Base-by-base conservation (phyloP, 2,329 filamentous ascomycete genomes). In the Aspergillus melleus region DNA sequence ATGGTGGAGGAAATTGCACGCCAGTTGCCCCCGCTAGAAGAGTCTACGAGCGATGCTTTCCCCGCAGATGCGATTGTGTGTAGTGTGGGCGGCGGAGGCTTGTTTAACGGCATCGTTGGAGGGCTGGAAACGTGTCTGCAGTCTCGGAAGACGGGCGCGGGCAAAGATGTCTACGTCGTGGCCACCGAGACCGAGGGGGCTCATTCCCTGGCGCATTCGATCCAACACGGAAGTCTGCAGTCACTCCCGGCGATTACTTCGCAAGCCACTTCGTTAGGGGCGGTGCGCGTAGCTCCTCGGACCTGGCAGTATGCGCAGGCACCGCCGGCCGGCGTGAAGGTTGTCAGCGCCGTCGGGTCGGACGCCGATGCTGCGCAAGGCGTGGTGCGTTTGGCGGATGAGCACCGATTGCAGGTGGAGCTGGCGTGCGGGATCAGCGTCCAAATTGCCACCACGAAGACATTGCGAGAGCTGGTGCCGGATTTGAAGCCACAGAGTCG, bases 281-380 rank as follows among this genome's bases (percentile, higher is more conserved):
- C 88, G 6, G 79, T 83, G 2, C 79, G 82, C 24, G 90, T 95
- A 2, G 85, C 88, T 3, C 76, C 82, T 44, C 80, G 83, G 67
- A 84, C 89, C 0, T 88, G 89, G 73, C 82, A 86, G 63, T 86
- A 89, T 75, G 86, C 82, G 0, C 74, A 78, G 53, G 72, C 72
- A 47, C 75, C 78, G 16, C 73, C 72, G 6, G 29, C 62, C 1
- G 72, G 73, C 1, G 52, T 75, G 36, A 77, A 81, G 32, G 83
- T 89, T 22, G 77, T 77, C 3, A 87, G 83, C 64, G 75, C 85
- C 11, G 88, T 91, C 0, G 80, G 92, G 2, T 82, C 81, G 1
- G 91, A 95, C 69, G 86, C 86, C 2, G 90, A 94, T 70, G 92
- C 93, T 1, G 91, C 90, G 24, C 84, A 86, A 76, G 91, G 87